Conservation (phyloP, 768 basidiomycete species). For the Tulasnella sp. region DNA sequence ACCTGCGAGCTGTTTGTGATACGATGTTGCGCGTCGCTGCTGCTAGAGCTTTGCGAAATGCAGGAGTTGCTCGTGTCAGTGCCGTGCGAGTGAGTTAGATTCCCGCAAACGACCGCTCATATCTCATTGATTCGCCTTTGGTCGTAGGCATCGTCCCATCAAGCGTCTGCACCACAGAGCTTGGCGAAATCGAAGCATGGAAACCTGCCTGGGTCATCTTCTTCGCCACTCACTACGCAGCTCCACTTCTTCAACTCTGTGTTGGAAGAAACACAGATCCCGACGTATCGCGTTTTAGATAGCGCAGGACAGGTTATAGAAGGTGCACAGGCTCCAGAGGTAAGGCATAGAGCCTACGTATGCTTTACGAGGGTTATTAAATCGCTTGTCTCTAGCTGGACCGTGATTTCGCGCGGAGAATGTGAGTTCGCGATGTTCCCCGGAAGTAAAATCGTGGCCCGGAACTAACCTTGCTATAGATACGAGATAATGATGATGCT, state of each 20-base stretch:
- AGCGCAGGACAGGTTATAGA: slow-evolving; percentile 61
- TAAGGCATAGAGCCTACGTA: too few species aligned
- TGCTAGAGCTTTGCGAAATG: too few species aligned
- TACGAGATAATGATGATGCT: slow-evolving; percentile 47
- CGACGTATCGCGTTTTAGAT: slow-evolving; percentile 78
- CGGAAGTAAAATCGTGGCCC: not conserved
- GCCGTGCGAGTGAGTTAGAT: not conserved
- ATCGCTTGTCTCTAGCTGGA: slow-evolving; percentile 43
- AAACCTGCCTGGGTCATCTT: slow-evolving; percentile 15
- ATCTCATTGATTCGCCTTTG: not conserved
- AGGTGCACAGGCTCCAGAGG: slow-evolving; percentile 65
- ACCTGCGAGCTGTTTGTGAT: not conserved
- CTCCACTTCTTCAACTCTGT: slow-evolving; percentile 75
- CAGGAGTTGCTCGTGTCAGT: too few species aligned
- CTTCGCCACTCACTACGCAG: slow-evolving; percentile 52
- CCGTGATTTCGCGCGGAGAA: slow-evolving; percentile 47
- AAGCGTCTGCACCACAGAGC: slow-evolving; percentile 12
- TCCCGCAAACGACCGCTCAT: not conserved
- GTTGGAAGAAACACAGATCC: slow-evolving; percentile 50
- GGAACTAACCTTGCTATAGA: not conserved
- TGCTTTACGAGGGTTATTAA: too few species aligned
- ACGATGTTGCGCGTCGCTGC: too few species aligned
- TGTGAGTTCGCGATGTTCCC: slow-evolving; percentile 32
- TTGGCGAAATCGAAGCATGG: slow-evolving; percentile 10
- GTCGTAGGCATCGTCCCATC: slow-evolving; percentile 7